These are phyloP conservation scores for Tuber borchii DNA, from an alignment of 495 filamentous ascomycete genomes.

Conservation along the genomic window DNA sequence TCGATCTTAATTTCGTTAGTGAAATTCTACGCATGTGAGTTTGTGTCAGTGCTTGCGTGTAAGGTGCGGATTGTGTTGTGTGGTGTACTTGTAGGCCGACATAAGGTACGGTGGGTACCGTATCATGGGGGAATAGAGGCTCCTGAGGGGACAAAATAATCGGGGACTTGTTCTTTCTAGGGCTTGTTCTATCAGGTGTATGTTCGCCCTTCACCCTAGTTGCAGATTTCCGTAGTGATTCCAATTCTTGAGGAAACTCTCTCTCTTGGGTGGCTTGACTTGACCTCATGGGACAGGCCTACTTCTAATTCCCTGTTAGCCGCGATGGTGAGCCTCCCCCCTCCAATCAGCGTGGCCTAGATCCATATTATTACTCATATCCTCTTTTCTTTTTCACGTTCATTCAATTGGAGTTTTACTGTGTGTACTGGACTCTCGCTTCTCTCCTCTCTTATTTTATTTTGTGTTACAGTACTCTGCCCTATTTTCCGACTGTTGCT, in stretches of 20 bases:
- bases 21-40: conserved; percentile 33
- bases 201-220: not conserved
- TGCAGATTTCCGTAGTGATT: not conserved
- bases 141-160: conserved; percentile 14
- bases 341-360: not conserved
- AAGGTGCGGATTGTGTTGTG: not conserved
- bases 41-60: conserved; percentile 8
- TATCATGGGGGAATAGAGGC: not conserved
- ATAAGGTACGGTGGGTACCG: not conserved
- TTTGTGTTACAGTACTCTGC: not conserved
- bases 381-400: not conserved
- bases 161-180: not conserved
- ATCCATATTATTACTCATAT: not conserved
- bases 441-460: not conserved
- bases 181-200: not conserved
- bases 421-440: not conserved
- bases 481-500: not conserved
- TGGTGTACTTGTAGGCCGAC: not conserved
- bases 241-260: not conserved
- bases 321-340: not conserved
- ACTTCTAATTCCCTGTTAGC: not conserved
- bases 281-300: not conserved
- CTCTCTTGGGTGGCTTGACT: not conserved
- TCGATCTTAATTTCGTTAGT: conserved; percentile 38
- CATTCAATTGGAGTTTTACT: not conserved